phyloP scores from a whole-genome alignment of 2,329 filamentous ascomycete genomes.

The Sclerotinia spermophila region DNA sequence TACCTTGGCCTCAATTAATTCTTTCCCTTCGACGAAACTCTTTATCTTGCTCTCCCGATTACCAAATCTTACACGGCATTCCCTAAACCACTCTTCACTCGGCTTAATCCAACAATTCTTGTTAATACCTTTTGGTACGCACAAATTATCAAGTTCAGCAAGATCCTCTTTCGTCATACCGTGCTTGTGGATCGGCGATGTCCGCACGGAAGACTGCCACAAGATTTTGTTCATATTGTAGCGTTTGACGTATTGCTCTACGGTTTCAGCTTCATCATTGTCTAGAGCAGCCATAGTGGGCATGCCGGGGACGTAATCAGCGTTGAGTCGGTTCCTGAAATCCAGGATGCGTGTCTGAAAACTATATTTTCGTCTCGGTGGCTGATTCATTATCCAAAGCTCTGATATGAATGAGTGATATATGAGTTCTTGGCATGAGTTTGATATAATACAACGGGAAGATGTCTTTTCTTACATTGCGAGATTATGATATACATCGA shows the following conservation, averaged over 20 bases:
- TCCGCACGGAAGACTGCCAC: no score
- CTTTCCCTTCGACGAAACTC: not conserved
- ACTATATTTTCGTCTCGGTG: not conserved
- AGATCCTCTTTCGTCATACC: not conserved
- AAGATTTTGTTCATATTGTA: fast-evolving
- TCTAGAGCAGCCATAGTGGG: not conserved
- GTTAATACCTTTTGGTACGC: not conserved
- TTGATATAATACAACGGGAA: not conserved
- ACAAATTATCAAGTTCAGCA: not conserved
- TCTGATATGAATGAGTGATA: not conserved
- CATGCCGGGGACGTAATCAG: not conserved
- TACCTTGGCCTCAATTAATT: not conserved
- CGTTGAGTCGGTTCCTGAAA: not conserved
- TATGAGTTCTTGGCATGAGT: not conserved
- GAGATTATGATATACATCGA: not conserved
- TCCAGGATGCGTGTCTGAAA: not conserved
- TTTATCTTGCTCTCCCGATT: not conserved
- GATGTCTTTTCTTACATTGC: not conserved
- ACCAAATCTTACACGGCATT: fast-evolving
- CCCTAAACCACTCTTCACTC: not conserved
- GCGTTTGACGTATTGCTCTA: fast-evolving
- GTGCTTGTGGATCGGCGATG: no score
- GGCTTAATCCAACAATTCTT: not conserved
- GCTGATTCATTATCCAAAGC: not conserved
- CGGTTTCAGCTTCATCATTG: fast-evolving